These are phyloP conservation scores for Panicum virgatum DNA, from an alignment of 202 grass and related monocot species.

Conservation along the genomic window DNA sequence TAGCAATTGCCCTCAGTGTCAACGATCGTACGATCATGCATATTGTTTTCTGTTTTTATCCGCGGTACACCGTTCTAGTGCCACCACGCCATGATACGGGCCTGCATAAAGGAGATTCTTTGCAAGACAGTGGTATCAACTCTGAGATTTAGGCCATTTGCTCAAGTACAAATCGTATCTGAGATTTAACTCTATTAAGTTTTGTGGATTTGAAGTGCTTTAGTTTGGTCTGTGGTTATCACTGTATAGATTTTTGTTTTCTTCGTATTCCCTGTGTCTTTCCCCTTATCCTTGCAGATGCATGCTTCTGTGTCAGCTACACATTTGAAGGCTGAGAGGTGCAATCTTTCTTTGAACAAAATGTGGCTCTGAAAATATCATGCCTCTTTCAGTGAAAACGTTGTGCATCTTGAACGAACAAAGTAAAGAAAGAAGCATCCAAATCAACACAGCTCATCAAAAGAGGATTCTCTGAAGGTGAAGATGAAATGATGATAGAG, in stretches of 20 bases:
- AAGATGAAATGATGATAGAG: constrained; percentile 36
- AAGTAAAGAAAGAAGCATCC: constrained; percentile 14
- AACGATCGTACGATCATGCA: constrained; percentile 29
- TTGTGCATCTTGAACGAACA: constrained; percentile 27
- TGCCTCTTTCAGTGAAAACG: constrained; percentile 19
- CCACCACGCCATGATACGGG: constrained; percentile 2
- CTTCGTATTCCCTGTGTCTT: constrained; percentile 5
- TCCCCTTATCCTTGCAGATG: constrained; percentile 22
- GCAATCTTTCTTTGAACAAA: constrained; percentile 8
- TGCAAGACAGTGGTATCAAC: background rate
- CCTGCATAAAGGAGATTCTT: constrained; percentile 1
- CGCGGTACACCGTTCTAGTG: constrained; percentile 17
- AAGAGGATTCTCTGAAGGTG: constrained; percentile 35
- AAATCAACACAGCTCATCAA: constrained; percentile 29
- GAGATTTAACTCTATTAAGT: background rate
- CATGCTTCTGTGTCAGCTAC: background rate
- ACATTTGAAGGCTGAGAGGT: background rate
- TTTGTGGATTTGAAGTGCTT: background rate
- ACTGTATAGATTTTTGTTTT: background rate
- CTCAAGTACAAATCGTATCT: constrained; percentile 22
- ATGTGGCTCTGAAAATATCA: constrained; percentile 35
- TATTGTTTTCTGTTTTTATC: constrained; percentile 21
- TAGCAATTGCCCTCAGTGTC: constrained; percentile 21
- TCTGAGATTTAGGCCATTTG: constrained; percentile 27
- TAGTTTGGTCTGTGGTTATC: background rate